These are phyloP conservation scores for Fraxinus floribunda DNA, from an alignment of 305 asterid species.

Conservation along the genomic window DNA sequence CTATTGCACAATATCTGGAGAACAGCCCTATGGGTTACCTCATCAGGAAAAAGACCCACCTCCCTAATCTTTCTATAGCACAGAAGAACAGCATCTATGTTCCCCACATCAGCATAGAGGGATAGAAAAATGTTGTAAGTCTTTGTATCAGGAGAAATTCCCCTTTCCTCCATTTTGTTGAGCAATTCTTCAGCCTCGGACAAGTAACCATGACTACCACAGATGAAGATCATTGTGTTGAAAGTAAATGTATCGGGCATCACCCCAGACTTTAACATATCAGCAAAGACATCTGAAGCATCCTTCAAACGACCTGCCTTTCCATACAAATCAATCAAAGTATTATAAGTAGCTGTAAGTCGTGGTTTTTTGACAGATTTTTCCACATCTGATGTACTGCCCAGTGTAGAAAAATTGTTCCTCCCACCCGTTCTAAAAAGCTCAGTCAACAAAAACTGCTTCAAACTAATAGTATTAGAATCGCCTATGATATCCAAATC, in stretches of 20 bases:
- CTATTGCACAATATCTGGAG: slow-evolving; percentile 54
- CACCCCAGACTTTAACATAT: slow-evolving; percentile 81
- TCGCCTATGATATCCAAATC: slow-evolving; percentile 64
- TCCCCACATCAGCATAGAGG: slow-evolving; percentile 57
- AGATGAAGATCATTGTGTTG: slow-evolving; percentile 81
- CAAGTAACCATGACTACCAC: slow-evolving; percentile 77
- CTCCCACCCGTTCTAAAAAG: slow-evolving; percentile 81
- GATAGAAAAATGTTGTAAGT: slow-evolving; percentile 76
- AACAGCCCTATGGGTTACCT: slow-evolving; percentile 63
- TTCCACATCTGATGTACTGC: slow-evolving; percentile 31
- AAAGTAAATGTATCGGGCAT: slow-evolving; percentile 69
- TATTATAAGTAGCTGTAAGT: slow-evolving; percentile 76
- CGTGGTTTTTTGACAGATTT: slow-evolving; percentile 46
- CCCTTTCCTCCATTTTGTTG: slow-evolving; percentile 72
- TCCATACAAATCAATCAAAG: slow-evolving; percentile 89
- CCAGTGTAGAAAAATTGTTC: slow-evolving; percentile 29
- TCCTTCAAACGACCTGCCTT: slow-evolving; percentile 83
- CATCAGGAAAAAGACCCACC: slow-evolving; percentile 81
- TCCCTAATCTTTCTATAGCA: slow-evolving; percentile 66
- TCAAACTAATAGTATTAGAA: slow-evolving; percentile 59
- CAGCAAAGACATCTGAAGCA: slow-evolving; percentile 74
- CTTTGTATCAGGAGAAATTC: slow-evolving; percentile 78
- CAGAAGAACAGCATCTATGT: slow-evolving; percentile 54
- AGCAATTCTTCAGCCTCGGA: slow-evolving; percentile 84
- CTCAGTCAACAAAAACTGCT: slow-evolving; percentile 72